Conservation (phyloP, 345 rosid species). For the Syzygium aromaticum region DNA sequence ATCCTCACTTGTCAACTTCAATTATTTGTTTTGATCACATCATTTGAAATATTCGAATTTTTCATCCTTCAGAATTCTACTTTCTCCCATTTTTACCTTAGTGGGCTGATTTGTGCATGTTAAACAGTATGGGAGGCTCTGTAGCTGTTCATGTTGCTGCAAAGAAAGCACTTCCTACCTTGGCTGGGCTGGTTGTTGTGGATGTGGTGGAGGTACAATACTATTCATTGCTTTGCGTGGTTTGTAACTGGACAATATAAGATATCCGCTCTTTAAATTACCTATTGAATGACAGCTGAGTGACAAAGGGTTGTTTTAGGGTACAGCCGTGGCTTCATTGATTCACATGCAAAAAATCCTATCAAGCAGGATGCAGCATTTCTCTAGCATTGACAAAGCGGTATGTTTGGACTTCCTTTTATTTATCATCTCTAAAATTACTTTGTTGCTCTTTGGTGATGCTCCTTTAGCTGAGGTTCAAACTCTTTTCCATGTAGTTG, state of each 20-base stretch:
- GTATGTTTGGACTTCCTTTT: conserved; percentile 25
- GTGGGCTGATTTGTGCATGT: neutral
- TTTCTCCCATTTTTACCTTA: neutral
- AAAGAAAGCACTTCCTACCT: conserved; percentile 48
- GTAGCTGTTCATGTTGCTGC: conserved; percentile 95
- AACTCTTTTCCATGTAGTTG: neutral
- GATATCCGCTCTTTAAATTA: neutral
- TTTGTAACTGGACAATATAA: neutral
- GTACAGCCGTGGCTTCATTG: conserved; percentile 91
- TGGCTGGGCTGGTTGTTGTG: conserved; percentile 86
- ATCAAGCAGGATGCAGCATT: conserved; percentile 81
- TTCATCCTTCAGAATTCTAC: neutral
- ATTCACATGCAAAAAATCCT: conserved; percentile 92
- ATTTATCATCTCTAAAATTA: neutral
- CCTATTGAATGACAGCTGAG: neutral
- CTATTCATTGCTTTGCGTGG: neutral
- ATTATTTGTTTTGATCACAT: neutral
- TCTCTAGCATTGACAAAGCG: conserved; percentile 78
- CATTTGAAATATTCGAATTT: neutral
- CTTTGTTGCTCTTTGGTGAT: neutral
- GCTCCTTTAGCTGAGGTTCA: neutral
- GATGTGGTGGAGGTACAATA: conserved; percentile 92
- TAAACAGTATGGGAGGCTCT: conserved; percentile 92
- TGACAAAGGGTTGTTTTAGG: conserved; percentile 33
- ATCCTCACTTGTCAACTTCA: neutral